phyloP scores from a whole-genome alignment of 2,329 filamentous ascomycete species.

The Hymenoscyphus albidus region DNA sequence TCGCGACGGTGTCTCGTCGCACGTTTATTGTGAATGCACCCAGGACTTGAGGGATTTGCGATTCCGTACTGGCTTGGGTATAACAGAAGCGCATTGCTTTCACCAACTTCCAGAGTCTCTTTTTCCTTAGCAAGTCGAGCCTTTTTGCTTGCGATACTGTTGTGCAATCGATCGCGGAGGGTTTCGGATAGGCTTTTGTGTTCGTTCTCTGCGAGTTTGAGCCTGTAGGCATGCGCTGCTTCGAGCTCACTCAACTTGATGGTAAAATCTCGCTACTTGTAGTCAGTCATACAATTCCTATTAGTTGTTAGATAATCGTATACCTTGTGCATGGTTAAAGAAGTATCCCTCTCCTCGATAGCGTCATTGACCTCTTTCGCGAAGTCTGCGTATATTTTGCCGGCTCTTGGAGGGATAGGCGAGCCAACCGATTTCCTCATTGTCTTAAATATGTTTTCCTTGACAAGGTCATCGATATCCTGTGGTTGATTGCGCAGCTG shows the following conservation, averaged over 20 bases:
- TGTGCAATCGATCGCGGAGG: slow-evolving; percentile 63
- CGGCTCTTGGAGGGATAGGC: slow-evolving; percentile 57
- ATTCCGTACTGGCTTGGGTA: slow-evolving; percentile 67
- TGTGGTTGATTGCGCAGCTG: slow-evolving; percentile 56
- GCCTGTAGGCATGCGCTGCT: slow-evolving; percentile 57
- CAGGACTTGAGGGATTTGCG: slow-evolving; percentile 60
- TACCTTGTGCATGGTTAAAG: slow-evolving; percentile 79
- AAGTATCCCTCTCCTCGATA: slow-evolving; percentile 81
- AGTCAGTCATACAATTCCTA: not conserved
- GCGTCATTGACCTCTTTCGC: slow-evolving; percentile 82
- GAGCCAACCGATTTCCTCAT: slow-evolving; percentile 37
- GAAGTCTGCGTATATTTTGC: slow-evolving; percentile 81
- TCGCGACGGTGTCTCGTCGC: slow-evolving; percentile 57
- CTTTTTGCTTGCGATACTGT: slow-evolving; percentile 61
- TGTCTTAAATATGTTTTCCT: slow-evolving; percentile 26
- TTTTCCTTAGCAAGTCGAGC: slow-evolving; percentile 62
- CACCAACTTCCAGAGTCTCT: slow-evolving; percentile 63
- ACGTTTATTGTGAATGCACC: slow-evolving; percentile 59
- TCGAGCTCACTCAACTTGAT: slow-evolving; percentile 57
- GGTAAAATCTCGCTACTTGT: slow-evolving; percentile 56
- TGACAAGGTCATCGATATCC: slow-evolving; percentile 37
- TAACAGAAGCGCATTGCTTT: slow-evolving; percentile 60
- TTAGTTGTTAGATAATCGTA: slow-evolving; percentile 30
- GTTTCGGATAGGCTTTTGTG: slow-evolving; percentile 56
- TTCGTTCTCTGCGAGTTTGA: slow-evolving; percentile 60